Percentiles rank a stretch among this genome's conserved stretches.
Conservation (phyloP, 2,329 filamentous ascomycete species). For the Emmonsiellopsis sp. region DNA sequence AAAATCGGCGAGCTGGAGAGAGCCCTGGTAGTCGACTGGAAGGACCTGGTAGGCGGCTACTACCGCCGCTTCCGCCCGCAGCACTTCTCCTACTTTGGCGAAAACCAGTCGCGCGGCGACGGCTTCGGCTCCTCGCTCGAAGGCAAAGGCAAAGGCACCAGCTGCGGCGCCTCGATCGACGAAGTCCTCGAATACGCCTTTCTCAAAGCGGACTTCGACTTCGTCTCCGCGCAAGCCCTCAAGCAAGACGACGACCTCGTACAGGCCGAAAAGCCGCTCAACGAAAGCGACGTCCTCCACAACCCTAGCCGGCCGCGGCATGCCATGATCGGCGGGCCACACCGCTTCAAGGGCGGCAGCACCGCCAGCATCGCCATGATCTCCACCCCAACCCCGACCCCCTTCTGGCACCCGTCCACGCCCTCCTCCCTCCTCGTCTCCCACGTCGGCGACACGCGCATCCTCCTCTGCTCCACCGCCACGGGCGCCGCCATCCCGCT, state of each 20-base stretch:
- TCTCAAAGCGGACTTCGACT: constrained; percentile 86
- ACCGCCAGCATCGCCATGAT: constrained; percentile 86
- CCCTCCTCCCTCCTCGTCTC: constrained; percentile 76
- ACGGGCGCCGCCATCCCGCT: constrained; percentile 72
- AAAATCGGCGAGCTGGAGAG: constrained; percentile 61
- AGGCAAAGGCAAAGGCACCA: constrained; percentile 17
- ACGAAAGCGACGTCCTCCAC: constrained; percentile 75
- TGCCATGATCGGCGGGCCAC: constrained; percentile 57
- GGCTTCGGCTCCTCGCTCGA: constrained; percentile 4
- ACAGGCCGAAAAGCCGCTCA: constrained; percentile 66
- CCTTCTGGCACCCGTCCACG: constrained; percentile 89
- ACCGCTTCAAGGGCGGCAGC: constrained; percentile 84
- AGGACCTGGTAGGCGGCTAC: constrained; percentile 80
- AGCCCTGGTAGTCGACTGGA: constrained; percentile 66
- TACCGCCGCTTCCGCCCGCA: constrained; percentile 82
- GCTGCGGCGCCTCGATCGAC: constrained; percentile 33
- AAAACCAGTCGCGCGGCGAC: constrained; percentile 23
- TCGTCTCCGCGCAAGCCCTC: constrained; percentile 76
- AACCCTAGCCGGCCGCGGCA: constrained; percentile 41
- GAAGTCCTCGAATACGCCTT: constrained; percentile 80
- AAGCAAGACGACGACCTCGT: constrained; percentile 64
- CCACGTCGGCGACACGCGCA: constrained; percentile 87
- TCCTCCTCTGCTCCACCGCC: constrained; percentile 77
- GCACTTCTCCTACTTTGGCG: constrained; percentile 51
- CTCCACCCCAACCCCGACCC: constrained; percentile 80